Evolutionary conservation across 441 rosid species (phyloP), one percentile per base, ranked within the genome.

Genomic region (Brassica hybrid): DNA sequence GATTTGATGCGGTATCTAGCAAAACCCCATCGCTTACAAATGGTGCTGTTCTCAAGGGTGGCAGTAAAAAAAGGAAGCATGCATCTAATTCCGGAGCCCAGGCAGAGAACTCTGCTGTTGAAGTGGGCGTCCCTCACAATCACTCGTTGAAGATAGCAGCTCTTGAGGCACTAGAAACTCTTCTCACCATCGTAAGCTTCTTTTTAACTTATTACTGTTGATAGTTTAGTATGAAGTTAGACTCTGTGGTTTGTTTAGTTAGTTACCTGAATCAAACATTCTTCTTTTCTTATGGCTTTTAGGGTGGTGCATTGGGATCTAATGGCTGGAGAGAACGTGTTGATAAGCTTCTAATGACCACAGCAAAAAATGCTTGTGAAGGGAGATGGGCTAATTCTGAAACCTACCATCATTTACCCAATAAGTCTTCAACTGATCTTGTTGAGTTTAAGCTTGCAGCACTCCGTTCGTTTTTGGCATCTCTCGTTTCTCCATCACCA

Each of bases 381-480:
- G 84, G 78, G 45, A 87, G 84, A 66, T 89, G 90, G 86, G 84
- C 83, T 16, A 78, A 63, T 80, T 84, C 79, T 72, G n/a, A 78
- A 82, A 85, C 64, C 63, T 80, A 74, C 62, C 65, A 61, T 23
- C 83, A 78, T 62, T 67, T 81, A 65, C 83, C 83, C 18, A 45
- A 79, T 74, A 85, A 75, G 67, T 81, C 79, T 7, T 27, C 82
- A 10, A 50, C 81, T 13, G 63, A 61, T 68, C 80, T 27, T 57
- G 86, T 84, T 80, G 91, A 88, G 86, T 83, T 89, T 74, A 93
- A 87, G 85, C 86, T 90, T 73, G 89, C 96, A 69, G 88, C 94
- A 57, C 86, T 93, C 59, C 83, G 82, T 60, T 91, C 97, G 32
- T 88, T 96, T 67, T 82, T 84, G 83, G 88, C 89, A 45, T 91